Conservation (phyloP, 73 alveolate species). For the Paraurostyla sp. region DNA sequence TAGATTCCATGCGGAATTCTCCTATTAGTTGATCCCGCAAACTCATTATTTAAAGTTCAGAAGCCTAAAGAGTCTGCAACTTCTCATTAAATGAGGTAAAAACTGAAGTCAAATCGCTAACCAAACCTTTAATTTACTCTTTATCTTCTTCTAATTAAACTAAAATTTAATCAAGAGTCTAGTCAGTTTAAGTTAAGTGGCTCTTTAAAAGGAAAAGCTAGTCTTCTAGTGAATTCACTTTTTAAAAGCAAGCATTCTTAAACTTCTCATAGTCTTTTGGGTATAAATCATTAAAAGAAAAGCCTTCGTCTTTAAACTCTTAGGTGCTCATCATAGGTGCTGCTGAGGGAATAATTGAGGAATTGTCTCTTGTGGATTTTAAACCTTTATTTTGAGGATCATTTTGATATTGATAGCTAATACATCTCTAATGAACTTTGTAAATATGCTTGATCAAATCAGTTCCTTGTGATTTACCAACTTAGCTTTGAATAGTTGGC, state of each 20-base stretch:
- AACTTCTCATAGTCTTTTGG: slow-evolving; percentile 35
- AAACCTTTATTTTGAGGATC: no score
- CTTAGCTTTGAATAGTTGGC: slow-evolving; percentile 9
- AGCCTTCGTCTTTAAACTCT: neutral
- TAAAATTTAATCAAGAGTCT: neutral
- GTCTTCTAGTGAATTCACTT: neutral
- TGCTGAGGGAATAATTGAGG: neutral
- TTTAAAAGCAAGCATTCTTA: neutral
- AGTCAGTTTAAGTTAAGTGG: neutral
- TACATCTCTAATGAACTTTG: slow-evolving; percentile 22
- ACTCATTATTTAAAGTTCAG: neutral
- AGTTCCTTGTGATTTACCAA: neutral
- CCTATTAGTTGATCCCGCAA: neutral
- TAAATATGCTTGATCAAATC: slow-evolving; percentile 4
- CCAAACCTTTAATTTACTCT: neutral
- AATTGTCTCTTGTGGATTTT: no score
- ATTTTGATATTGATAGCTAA: neutral
- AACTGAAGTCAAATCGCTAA: neutral
- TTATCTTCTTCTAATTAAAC: neutral
- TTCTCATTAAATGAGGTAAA: neutral
- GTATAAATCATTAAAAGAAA: neutral
- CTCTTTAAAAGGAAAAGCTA: neutral
- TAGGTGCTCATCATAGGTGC: neutral
- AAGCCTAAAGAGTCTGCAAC: neutral
- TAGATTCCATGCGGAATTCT: neutral